Conservation (phyloP, 2,329 filamentous ascomycete genomes). For the Ophiocordyceps camponoti-leonardi region DNA sequence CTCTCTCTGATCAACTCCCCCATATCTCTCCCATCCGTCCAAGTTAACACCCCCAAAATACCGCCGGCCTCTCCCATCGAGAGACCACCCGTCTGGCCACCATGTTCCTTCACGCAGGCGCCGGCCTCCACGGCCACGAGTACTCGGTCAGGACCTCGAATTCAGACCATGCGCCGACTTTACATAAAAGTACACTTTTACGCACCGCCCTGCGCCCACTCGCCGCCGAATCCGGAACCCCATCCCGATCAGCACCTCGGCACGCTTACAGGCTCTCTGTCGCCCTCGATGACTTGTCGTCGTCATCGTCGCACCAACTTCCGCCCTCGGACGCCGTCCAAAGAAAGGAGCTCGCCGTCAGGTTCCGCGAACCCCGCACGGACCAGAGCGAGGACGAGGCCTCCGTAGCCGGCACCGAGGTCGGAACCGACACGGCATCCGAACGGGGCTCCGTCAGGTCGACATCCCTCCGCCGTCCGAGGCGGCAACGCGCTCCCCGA, state of each 20-base stretch:
- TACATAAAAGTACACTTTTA: conserved; percentile 21
- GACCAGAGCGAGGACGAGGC: conserved; percentile 30
- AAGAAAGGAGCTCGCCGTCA: conserved; percentile 24
- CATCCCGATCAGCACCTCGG: neutral
- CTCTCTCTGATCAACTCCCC: too few species aligned
- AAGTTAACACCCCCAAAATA: too few species aligned
- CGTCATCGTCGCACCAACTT: conserved; percentile 14
- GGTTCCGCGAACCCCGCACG: conserved; percentile 23
- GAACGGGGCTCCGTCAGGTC: neutral
- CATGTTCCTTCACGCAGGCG: conserved; percentile 44
- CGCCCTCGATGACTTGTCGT: neutral
- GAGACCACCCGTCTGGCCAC: neutral
- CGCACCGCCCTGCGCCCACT: conserved; percentile 22
- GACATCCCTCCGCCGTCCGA: conserved; percentile 16
- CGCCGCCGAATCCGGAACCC: conserved; percentile 10
- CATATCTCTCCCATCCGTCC: too few species aligned
- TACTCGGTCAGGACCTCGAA: conserved; percentile 25
- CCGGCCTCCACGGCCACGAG: conserved; percentile 42
- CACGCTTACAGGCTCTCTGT: neutral
- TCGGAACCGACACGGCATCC: conserved; percentile 24
- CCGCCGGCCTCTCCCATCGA: too few species aligned
- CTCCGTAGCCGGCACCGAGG: conserved; percentile 20
- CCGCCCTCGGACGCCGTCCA: conserved; percentile 19
- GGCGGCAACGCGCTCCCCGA: conserved; percentile 27
- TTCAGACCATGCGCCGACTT: conserved; percentile 11